Evolutionary conservation across 306 rosid genomes (phyloP), one percentile per base, ranked within the genome.

Genomic region (Vigna reflexopilosa): DNA sequence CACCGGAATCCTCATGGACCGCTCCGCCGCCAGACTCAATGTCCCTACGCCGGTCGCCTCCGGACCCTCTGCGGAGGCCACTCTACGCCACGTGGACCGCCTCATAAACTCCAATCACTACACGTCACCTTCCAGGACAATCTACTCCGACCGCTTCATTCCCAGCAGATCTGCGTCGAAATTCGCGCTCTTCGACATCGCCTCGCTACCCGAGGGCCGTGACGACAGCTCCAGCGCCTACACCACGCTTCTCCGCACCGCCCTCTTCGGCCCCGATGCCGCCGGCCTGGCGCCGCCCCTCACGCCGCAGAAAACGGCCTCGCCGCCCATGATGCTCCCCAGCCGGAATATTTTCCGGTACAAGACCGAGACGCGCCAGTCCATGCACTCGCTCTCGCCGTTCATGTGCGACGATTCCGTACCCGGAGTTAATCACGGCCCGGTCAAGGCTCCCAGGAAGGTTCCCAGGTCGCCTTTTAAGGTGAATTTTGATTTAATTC

Each of bases 81-180:
- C 44, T 4, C 55, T 82, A 78, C 42, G 82, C 49, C 93, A 93
- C 67, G 89, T 96, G 16, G 85, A 90, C 68, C 96, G 98, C 7
- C 67, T 93, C 90, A 88, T 96, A 42, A 93, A 96, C 82, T 78
- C 87, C 32, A 86, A 85, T 65, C 93, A 93, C 89, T 87, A 83
- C 61, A 82, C 65, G 38, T 85, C 98, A 4, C 98, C 98, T 24
- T 96, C 98, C 4, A 83, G 91, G 71, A 80, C 99, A 36, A 96
- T 96, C 51, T 96, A 93, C 89, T 96, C 97, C 49, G 99, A 96
- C 56, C 83, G 99, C 73, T 96, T 96, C 62, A 96, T 96, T 11
- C 99, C 99, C 0, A 88, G 93, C 80, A 88, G 98, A 93, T 89
- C 98, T 70, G 96, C 93, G 28, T 95, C 99, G 26, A 95, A 95